Evolutionary conservation across 345 rosid genomes (phyloP).

Genomic region (Eucalyptus albens): DNA sequence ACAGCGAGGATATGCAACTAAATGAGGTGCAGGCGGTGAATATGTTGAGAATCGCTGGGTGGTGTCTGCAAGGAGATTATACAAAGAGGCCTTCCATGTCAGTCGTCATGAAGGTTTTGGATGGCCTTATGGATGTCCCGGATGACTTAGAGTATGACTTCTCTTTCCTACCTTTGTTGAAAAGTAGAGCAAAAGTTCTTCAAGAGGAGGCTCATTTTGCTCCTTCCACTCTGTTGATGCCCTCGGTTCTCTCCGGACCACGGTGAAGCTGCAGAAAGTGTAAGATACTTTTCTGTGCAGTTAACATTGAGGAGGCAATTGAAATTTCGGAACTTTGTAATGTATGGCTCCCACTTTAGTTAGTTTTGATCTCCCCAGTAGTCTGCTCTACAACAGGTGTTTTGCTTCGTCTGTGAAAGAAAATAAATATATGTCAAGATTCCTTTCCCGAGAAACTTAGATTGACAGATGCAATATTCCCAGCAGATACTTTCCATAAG

Average conservation of each 20-base stretch:
- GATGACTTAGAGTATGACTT: not conserved
- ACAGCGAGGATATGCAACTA: conserved; percentile 3
- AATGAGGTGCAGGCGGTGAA: not conserved
- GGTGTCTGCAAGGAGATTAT: conserved; percentile 22
- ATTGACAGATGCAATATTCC: not conserved
- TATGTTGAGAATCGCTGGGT: conserved; percentile 13
- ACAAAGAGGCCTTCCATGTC: not conserved
- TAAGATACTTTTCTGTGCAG: not conserved
- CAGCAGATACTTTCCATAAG: not conserved
- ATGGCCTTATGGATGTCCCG: not conserved
- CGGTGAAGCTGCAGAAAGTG: not conserved
- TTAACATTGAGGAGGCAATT: not conserved
- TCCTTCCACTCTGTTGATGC: not conserved
- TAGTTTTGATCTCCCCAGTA: not conserved
- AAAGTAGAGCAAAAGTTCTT: not conserved
- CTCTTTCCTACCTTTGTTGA: not conserved
- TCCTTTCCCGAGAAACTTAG: not conserved
- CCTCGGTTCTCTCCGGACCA: not conserved
- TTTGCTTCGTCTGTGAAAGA: not conserved
- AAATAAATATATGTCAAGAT: not conserved
- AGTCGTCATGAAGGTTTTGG: conserved; percentile 1
- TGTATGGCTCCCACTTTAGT: not conserved
- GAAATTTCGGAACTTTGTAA: not conserved
- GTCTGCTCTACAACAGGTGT: not conserved
- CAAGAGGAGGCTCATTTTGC: not conserved